These are phyloP conservation scores for Cicer yamashitae DNA, from an alignment of 306 rosid species.

Conservation along the genomic window DNA sequence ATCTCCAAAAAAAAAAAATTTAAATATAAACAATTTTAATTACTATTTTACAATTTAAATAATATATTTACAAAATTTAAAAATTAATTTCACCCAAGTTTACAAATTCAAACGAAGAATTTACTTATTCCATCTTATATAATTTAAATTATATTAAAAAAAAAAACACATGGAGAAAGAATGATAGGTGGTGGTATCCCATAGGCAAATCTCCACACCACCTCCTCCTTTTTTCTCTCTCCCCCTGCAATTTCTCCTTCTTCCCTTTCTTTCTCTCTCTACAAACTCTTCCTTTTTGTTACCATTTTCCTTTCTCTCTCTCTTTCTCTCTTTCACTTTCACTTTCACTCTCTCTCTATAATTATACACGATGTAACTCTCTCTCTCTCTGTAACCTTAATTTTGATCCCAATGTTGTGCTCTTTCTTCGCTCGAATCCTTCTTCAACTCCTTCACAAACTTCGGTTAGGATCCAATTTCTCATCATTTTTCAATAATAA, in stretches of 20 bases:
- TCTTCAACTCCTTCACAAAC: slow-evolving; percentile 42
- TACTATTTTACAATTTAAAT: too few species aligned
- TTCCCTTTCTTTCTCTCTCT: neutral
- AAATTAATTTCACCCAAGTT: too few species aligned
- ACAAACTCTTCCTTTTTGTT: neutral
- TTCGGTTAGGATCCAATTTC: slow-evolving; percentile 53
- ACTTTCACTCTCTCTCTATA: neutral
- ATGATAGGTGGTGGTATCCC: slow-evolving; percentile 29
- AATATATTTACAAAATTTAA: too few species aligned
- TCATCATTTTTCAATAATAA: neutral
- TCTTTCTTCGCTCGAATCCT: slow-evolving; percentile 52
- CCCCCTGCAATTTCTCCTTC: neutral
- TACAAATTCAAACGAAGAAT: too few species aligned
- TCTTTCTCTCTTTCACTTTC: neutral
- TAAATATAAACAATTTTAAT: too few species aligned
- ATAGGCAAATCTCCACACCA: slow-evolving; percentile 16
- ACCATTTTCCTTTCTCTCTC: neutral
- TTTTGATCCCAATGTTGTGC: slow-evolving; percentile 47
- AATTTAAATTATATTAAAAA: too few species aligned
- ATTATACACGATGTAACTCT: neutral
- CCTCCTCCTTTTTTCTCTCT: neutral
- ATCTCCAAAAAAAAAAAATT: too few species aligned
- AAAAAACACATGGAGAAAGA: neutral
- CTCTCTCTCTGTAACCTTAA: neutral
- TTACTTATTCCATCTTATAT: too few species aligned